Evolutionary conservation across 2,329 filamentous ascomycete species (phyloP).

Genomic region (Paracoccidioides brasiliensis): DNA sequence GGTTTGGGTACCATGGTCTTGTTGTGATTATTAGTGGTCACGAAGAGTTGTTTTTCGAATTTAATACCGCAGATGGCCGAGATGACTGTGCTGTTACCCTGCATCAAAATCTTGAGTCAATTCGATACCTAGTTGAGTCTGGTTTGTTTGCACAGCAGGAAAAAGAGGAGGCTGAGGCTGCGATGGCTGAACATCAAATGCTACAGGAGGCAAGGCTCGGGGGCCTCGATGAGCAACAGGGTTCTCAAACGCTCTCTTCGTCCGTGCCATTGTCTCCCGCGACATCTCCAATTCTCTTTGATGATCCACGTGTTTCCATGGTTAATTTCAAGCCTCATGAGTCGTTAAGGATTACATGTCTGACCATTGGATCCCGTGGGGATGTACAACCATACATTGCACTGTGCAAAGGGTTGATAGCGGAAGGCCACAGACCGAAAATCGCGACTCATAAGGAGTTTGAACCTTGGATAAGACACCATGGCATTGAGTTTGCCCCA

Average conservation of each 20-base stretch:
- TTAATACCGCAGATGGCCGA: constrained; percentile 59
- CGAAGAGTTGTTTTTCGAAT: constrained; percentile 95
- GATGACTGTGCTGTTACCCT: constrained; percentile 83
- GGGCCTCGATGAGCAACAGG: constrained; percentile 23
- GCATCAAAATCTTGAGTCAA: constrained; percentile 60
- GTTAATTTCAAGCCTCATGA: constrained; percentile 79
- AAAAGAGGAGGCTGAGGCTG: constrained; percentile 56
- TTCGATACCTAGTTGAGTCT: constrained; percentile 57
- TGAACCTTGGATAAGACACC: constrained; percentile 72
- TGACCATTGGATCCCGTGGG: constrained; percentile 90
- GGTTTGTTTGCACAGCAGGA: constrained; percentile 55
- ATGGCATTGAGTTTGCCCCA: constrained; percentile 83
- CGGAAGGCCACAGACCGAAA: constrained; percentile 70
- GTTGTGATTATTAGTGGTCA: constrained; percentile 88
- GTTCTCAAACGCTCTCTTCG: constrained; percentile 12
- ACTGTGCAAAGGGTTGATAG: constrained; percentile 76
- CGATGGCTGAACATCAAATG: constrained; percentile 68
- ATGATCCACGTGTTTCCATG: constrained; percentile 76
- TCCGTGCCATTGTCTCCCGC: constrained; percentile 22
- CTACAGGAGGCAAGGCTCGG: constrained; percentile 58
- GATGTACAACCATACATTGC: constrained; percentile 98
- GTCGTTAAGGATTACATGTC: constrained; percentile 71
- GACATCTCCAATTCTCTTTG: constrained; percentile 61
- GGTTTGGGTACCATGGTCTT: constrained; percentile 79
- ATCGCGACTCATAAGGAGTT: constrained; percentile 94